A percentile compares a stretch with the other conserved stretches of the same genome.
These are phyloP conservation scores for Ophiostoma sp. DNA, from an alignment of 2,329 filamentous ascomycete genomes.

Conservation along the genomic window DNA sequence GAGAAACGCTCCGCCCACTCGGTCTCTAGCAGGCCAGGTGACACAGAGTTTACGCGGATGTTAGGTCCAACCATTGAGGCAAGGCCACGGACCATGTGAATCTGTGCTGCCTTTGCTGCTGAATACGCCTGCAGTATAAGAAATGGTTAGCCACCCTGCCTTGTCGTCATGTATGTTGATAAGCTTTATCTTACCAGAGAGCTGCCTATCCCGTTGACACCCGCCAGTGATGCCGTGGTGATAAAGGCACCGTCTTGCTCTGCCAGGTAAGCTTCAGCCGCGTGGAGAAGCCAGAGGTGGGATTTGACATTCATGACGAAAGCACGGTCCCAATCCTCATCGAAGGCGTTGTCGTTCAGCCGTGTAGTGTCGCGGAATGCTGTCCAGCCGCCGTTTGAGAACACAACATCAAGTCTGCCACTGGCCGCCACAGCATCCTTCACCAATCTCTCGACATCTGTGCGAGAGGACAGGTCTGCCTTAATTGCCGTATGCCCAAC, in stretches of 20 bases:
- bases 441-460: conserved; percentile 56
- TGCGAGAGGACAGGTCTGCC: conserved; percentile 59
- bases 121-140: conserved; percentile 54
- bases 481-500: conserved; percentile 39
- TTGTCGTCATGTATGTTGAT: background rate
- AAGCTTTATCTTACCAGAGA: conserved; percentile 39
- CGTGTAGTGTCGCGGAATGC: conserved; percentile 40
- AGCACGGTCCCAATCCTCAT: conserved; percentile 55
- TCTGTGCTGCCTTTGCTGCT: conserved; percentile 69
- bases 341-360: conserved; percentile 49
- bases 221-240: conserved; percentile 58
- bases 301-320: conserved; percentile 59
- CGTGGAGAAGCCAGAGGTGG: conserved; percentile 55
- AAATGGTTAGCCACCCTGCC: background rate
- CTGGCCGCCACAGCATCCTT: conserved; percentile 53
- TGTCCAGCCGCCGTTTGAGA: conserved; percentile 66
- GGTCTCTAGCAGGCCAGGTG: conserved; percentile 48
- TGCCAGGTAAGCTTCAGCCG: conserved; percentile 49
- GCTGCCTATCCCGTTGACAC: conserved; percentile 58
- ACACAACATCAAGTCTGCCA: conserved; percentile 67
- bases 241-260: conserved; percentile 56
- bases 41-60: conserved; percentile 55
- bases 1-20: conserved; percentile 61
- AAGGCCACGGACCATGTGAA: conserved; percentile 52
- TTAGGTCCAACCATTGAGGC: conserved; percentile 49